phyloP scores from a whole-genome alignment of 371 early-diverging fungal genomes.

The Nematocida ausubeli region DNA sequence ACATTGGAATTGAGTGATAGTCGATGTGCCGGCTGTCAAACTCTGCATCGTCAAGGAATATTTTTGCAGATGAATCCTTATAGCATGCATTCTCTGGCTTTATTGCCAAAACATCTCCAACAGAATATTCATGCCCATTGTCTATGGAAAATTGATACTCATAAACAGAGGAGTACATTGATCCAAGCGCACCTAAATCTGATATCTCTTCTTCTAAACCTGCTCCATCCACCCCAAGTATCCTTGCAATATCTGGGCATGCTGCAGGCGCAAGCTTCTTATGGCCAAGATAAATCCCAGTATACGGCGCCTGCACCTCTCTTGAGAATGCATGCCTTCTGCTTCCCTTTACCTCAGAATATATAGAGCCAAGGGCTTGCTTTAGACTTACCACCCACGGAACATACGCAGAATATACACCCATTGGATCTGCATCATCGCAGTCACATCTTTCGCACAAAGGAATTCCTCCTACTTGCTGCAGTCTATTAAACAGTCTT shows the following conservation, averaged over 20 bases:
- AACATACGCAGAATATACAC: slow-evolving; percentile 68
- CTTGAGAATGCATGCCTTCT: background rate
- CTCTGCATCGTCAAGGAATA: slow-evolving; percentile 28
- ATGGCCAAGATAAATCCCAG: background rate
- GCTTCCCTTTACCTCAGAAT: background rate
- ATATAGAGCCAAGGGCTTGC: background rate
- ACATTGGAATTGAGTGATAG: slow-evolving; percentile 58
- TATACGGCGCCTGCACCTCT: background rate
- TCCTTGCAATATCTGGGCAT: background rate
- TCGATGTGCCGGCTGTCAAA: slow-evolving; percentile 36
- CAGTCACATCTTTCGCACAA: slow-evolving; percentile 76
- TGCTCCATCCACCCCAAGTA: background rate
- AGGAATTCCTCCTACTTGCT: slow-evolving; percentile 78
- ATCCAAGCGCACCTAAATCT: background rate
- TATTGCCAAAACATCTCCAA: slow-evolving; percentile 64
- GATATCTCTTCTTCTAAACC: background rate
- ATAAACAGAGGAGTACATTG: slow-evolving; percentile 49
- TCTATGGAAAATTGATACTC: slow-evolving; percentile 58
- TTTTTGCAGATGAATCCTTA: slow-evolving; percentile 43
- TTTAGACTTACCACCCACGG: slow-evolving; percentile 20
- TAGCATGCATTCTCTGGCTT: slow-evolving; percentile 59
- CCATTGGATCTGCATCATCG: slow-evolving; percentile 89
- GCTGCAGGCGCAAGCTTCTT: background rate
- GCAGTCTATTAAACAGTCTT: slow-evolving; percentile 78
- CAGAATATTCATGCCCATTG: slow-evolving; percentile 29